phyloP scores from a whole-genome alignment of 2,329 filamentous ascomycete species.

The Bipolaris gigantea region DNA sequence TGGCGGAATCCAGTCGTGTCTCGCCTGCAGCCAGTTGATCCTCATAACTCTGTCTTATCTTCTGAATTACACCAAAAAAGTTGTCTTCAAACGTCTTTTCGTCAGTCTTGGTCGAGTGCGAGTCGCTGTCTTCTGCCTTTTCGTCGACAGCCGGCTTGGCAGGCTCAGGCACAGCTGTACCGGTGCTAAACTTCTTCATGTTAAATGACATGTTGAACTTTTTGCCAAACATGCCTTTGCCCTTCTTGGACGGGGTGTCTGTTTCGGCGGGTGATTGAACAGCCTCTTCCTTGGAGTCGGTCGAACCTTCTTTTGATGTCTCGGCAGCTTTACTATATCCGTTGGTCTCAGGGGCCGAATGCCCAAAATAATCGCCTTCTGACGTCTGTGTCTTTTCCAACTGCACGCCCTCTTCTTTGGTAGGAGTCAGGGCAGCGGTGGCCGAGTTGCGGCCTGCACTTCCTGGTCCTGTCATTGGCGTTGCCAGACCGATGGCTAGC shows the following conservation, averaged over 20 bases:
- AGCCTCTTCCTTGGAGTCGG: constrained; percentile 34
- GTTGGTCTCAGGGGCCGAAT: constrained; percentile 18
- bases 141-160: constrained; percentile 78
- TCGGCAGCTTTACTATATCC: constrained; percentile 31
- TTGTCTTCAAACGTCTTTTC: constrained; percentile 76
- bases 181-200: constrained; percentile 75
- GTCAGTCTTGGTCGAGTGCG: constrained; percentile 59
- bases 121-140: constrained; percentile 66
- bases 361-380: constrained; percentile 74
- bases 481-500: constrained; percentile 75
- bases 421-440: constrained; percentile 44
- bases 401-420: constrained; percentile 47
- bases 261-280: constrained; percentile 48
- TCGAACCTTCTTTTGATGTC: constrained; percentile 30
- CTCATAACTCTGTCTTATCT: constrained; percentile 73
- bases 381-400: constrained; percentile 61
- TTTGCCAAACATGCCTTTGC: constrained; percentile 73
- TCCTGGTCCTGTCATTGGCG: constrained; percentile 55
- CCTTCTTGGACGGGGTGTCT: constrained; percentile 52
- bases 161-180: constrained; percentile 61
- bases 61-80: constrained; percentile 72
- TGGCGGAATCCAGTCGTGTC: constrained; percentile 60
- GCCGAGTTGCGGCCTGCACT: constrained; percentile 41
- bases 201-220: constrained; percentile 79
- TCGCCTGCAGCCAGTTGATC: constrained; percentile 60